A percentile compares a stretch with the other conserved stretches of the same genome.
phyloP scores from a whole-genome alignment of 2,329 filamentous ascomycete genomes.

The Sarocladiaceae sp. region DNA sequence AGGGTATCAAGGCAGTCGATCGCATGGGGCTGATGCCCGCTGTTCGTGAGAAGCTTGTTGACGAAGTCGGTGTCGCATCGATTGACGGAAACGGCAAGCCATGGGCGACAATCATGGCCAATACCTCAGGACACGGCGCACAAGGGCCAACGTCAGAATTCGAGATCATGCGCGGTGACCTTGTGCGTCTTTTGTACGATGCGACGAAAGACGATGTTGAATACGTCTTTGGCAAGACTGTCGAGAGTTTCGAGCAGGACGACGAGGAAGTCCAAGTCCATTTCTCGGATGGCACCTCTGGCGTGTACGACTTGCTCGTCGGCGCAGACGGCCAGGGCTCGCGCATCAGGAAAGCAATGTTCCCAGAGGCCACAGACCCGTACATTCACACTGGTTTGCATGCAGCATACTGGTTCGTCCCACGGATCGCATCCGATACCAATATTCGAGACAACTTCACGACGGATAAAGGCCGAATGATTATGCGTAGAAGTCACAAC shows the following conservation, averaged over 20 bases:
- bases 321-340: constrained; percentile 43
- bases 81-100: constrained; percentile 33
- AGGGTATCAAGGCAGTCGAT: constrained; percentile 29
- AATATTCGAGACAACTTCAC: constrained; percentile 24
- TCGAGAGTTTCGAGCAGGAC: constrained; percentile 24
- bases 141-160: constrained; percentile 45
- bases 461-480: constrained; percentile 20
- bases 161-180: constrained; percentile 51
- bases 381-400: constrained; percentile 24
- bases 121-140: constrained; percentile 31
- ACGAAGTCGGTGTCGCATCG: constrained; percentile 41
- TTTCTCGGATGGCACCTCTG: constrained; percentile 36
- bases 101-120: constrained; percentile 32
- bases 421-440: constrained; percentile 16
- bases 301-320: constrained; percentile 44
- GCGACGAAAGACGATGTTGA: constrained; percentile 20
- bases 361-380: constrained; percentile 19
- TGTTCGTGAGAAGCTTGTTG: constrained; percentile 30
- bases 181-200: constrained; percentile 43
- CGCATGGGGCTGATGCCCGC: constrained; percentile 29
- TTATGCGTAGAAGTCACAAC: constrained; percentile 26
- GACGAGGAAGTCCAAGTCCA: constrained; percentile 22
- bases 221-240: constrained; percentile 23
- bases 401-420: constrained; percentile 24
- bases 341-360: constrained; percentile 12